Conservation (phyloP, 225 moss, liverwort and hornwort species). For the Pleurozium schreberi region DNA sequence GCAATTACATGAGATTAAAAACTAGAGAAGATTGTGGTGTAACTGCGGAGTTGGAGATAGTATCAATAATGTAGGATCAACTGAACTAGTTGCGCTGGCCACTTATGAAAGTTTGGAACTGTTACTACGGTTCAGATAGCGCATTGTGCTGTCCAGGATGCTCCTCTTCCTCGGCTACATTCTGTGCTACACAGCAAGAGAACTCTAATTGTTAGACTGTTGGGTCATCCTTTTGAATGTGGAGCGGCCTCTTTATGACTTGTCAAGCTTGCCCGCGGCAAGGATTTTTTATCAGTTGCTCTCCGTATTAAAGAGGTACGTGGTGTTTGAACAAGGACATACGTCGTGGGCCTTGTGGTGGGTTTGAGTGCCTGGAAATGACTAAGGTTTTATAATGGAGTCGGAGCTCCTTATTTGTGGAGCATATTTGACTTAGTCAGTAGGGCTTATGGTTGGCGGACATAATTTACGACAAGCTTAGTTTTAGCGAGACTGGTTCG, state of each 20-base stretch:
- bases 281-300: slow-evolving; percentile 3
- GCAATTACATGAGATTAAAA: background rate
- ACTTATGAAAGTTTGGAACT: slow-evolving; percentile 7
- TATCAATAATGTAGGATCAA: slow-evolving; percentile 8
- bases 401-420: background rate
- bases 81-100: slow-evolving; percentile 1
- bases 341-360: background rate
- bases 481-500: background rate
- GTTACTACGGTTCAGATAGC: slow-evolving; percentile 17
- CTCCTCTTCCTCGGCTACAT: slow-evolving; percentile 6
- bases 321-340: background rate
- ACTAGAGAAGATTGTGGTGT: background rate
- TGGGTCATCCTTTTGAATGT: background rate
- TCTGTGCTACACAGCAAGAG: slow-evolving; percentile 6
- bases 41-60: background rate
- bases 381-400: background rate
- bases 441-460: background rate
- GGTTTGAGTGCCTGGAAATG: background rate
- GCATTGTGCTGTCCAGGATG: slow-evolving; percentile 34
- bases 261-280: slow-evolving; percentile 2
- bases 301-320: slow-evolving; percentile 25
- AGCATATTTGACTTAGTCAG: background rate
- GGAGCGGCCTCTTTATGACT: slow-evolving; percentile 7
- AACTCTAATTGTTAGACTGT: background rate
- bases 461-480: background rate